phyloP scores from a whole-genome alignment of 768 basidiomycete species.

The Boletus reticuloceps region DNA sequence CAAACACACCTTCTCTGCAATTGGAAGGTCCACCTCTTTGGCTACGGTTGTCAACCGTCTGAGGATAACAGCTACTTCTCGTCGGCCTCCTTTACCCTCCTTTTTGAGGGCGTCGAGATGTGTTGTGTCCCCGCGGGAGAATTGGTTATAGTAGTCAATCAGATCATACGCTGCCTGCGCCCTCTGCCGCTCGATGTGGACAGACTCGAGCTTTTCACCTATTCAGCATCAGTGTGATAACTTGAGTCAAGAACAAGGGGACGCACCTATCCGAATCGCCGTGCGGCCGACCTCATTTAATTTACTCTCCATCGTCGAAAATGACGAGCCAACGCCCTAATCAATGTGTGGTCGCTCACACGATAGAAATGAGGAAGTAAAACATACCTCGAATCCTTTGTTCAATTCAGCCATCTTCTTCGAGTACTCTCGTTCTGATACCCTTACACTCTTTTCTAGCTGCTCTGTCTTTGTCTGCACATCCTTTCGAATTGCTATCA shows the following conservation, averaged over 20 bases:
- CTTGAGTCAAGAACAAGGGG: not conserved
- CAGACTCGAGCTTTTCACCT: slow-evolving; percentile 96
- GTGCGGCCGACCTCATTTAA: slow-evolving; percentile 94
- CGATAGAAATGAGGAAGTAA: not conserved
- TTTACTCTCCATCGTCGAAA: slow-evolving; percentile 83
- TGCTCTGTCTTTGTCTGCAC: slow-evolving; percentile 88
- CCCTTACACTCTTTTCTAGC: slow-evolving; percentile 87
- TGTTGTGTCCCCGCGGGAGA: slow-evolving; percentile 76
- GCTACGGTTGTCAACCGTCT: slow-evolving; percentile 84
- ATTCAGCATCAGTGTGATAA: slow-evolving; percentile 4
- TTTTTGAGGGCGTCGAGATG: slow-evolving; percentile 75
- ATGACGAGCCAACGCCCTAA: slow-evolving; percentile 85
- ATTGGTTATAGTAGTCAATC: slow-evolving; percentile 91
- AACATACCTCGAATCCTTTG: slow-evolving; percentile 85
- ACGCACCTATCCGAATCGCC: slow-evolving; percentile 84
- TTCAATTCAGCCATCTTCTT: slow-evolving; percentile 93
- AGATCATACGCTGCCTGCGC: slow-evolving; percentile 94
- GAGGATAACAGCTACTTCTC: slow-evolving; percentile 83
- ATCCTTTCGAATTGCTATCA: slow-evolving; percentile 85
- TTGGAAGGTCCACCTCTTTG: slow-evolving; percentile 88
- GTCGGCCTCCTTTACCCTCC: slow-evolving; percentile 85
- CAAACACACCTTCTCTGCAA: slow-evolving; percentile 68
- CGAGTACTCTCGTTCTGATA: slow-evolving; percentile 90
- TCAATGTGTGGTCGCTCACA: not conserved
- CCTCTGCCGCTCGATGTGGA: slow-evolving; percentile 87